Evolutionary conservation across 192 early-diverging fungal species (phyloP).

Genomic region (Coemansia sp.): DNA sequence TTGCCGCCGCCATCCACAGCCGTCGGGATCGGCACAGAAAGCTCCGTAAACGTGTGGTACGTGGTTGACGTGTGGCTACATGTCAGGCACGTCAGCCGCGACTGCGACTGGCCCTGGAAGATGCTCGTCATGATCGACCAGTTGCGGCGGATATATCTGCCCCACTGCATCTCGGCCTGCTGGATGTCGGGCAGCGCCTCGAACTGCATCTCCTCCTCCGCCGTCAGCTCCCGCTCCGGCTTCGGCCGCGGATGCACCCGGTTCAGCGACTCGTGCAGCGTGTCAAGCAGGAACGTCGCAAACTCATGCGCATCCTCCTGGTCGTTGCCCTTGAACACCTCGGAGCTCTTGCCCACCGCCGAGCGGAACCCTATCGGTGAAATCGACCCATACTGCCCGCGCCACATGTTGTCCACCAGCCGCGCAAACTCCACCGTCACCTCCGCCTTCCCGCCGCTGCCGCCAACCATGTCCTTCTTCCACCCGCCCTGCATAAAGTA

Average conservation of each 20-base stretch:
- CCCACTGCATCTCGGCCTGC: constrained; percentile 70
- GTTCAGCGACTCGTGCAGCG: constrained; percentile 92
- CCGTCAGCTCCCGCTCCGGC: constrained; percentile 36
- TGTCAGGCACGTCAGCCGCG: constrained; percentile 40
- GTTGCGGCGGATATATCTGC: constrained; percentile 70
- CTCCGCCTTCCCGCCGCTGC: constrained; percentile 64
- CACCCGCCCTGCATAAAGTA: constrained; percentile 68
- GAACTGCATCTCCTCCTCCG: constrained; percentile 59
- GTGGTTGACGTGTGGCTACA: constrained; percentile 59
- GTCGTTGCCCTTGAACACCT: constrained; percentile 83
- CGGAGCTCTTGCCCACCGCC: constrained; percentile 70
- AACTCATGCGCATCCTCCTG: constrained; percentile 99
- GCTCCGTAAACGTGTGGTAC: constrained; percentile 88
- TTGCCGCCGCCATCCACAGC: constrained; percentile 1
- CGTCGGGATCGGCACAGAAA: constrained; percentile 88
- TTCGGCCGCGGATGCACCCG: constrained; percentile 48
- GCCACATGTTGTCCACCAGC: constrained; percentile 82
- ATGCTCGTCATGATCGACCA: constrained; percentile 82
- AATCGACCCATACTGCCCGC: constrained; percentile 70
- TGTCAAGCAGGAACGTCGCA: constrained; percentile 83
- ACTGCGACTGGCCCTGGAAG: constrained; percentile 75
- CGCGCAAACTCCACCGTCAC: constrained; percentile 76
- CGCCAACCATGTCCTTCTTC: constrained; percentile 37
- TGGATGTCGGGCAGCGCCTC: constrained; percentile 66
- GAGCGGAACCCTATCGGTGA: constrained; percentile 79